Base-by-base conservation (phyloP, 306 rosid genomes). In the Trifolium dubium region DNA sequence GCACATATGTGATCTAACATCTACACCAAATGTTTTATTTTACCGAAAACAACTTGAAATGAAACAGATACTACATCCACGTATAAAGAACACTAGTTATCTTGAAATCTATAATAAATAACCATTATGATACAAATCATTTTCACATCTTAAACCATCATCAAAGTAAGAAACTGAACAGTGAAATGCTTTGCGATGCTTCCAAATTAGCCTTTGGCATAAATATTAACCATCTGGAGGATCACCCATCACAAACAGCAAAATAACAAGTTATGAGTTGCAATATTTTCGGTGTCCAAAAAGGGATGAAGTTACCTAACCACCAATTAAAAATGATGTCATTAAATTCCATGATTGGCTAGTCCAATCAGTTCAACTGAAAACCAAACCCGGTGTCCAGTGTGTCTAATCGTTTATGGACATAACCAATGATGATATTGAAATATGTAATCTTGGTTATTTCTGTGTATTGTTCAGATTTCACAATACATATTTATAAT, bases 151-250 rank as follows among this genome's bases (percentile, higher is more conserved):
- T 50, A 74, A 59, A 69, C 43, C 12, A 69, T 58, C 39, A 55
- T 60, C 39, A 69, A 53, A 73, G 50, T 78, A 66, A 54, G 35
- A 74, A 60, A 37, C 15, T 47, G 40, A 62, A 17, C 30, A 19
- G 44, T n/a, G 49, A 41, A 40, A 64, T 47, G 53, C 40, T 43
- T 39, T 31, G 56, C 5, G 60, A 44, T 43, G 30, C 46, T 54
- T 69, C 18, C 53, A 15, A 44, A 17, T 61, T 61, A 19, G 56
- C 50, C 31, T 67, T 77, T 49, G n/a, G 43, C 31, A 69, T 68
- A 43, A 76, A 71, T 59, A 34, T 49, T 39, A 32, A 77, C 41
- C 51, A 60, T 30, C 2, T 6, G 19, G 13, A 58, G 32, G 67
- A 43, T 77, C 64, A 9, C 60, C 67, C 71, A 58, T 5, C 51